Evolutionary conservation across 129 eudicot genomes (phyloP), one percentile per base, ranked within the genome.

Genomic region (Chrysanthemum seticuspe): DNA sequence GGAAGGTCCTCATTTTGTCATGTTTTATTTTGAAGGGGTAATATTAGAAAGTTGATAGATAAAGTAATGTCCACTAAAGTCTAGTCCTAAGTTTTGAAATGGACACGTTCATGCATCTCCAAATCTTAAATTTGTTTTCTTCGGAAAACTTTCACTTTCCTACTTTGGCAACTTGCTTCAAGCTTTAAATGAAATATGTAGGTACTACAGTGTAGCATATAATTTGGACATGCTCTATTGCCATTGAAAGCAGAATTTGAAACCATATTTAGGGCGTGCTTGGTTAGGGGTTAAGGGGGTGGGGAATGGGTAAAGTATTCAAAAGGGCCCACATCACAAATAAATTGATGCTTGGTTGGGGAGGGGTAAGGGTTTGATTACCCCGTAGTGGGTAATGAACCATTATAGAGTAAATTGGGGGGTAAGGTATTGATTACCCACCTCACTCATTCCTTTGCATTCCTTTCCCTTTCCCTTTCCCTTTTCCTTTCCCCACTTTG

Each of bases 71-170:
- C 64, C 77, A 12, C 44, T 7, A 34, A 63, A 62, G 31, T 16
- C 53, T 14, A 25, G 16, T 48, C 27, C 66, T 21, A 44, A 13
- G 56, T 31, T 47, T 51, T 62, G 62, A 73, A 49, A 60, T 61
- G 51, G 77, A 73, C 77, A 73, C 62, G 13, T 73, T 73, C 77
- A 73, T 73, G 77, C 70, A 73, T 73, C 77, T 73, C 15, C 47
- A 10, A 11, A 5, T 61, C n/a, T 59, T 47, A 13, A 12, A 19
- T 59, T 13, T 15, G 13, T 51, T 27, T 31, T 21, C 19, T 56
- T n/a, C 74, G 9, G 47, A 40, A 40, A 40, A 29, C 52, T 57
- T 62, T 48, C 71, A 19, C 40, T 62, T 73, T 74, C 78, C 53
- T 53, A 4, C n/a, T 16, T 63, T 74, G 36, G 62, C 71, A 36